A percentile compares a stretch with the other conserved stretches of the same genome.
Conservation (phyloP, 371 early-diverging fungal genomes). For the Nosema muscidifuracis region DNA sequence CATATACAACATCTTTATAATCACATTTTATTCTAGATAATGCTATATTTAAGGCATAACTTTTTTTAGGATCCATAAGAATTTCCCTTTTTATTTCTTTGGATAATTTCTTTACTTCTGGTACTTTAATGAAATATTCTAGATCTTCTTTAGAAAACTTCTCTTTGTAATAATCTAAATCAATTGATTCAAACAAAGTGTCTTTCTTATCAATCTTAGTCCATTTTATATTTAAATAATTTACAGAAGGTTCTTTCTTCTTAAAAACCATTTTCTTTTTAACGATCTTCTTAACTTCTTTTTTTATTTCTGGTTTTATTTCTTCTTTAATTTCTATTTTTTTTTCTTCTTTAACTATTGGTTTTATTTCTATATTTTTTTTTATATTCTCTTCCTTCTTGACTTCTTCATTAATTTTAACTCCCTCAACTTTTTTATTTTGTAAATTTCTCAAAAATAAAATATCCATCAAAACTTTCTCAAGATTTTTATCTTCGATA, state of each 20-base stretch:
- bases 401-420: not conserved
- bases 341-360: no score
- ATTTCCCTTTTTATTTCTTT: not conserved
- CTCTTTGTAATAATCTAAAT: constrained; percentile 9
- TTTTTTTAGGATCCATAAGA: constrained; percentile 46
- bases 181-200: constrained; percentile 25
- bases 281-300: constrained; percentile 1
- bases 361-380: no score
- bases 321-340: no score
- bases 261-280: constrained; percentile 22
- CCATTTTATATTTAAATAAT: constrained; percentile 41
- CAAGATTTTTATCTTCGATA: no score
- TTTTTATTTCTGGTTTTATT: not conserved
- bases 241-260: constrained; percentile 11
- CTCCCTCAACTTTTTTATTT: not conserved
- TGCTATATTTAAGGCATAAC: constrained; percentile 52
- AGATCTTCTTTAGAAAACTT: constrained; percentile 34
- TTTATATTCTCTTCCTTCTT: no score
- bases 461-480: no score
- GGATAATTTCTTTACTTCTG: constrained; percentile 3
- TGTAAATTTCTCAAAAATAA: no score
- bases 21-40: constrained; percentile 44
- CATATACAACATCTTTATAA: constrained; percentile 23
- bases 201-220: constrained; percentile 33
- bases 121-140: constrained; percentile 28